phyloP scores from a whole-genome alignment of 192 early-diverging fungal species.

The Geranomyces variabilis region DNA sequence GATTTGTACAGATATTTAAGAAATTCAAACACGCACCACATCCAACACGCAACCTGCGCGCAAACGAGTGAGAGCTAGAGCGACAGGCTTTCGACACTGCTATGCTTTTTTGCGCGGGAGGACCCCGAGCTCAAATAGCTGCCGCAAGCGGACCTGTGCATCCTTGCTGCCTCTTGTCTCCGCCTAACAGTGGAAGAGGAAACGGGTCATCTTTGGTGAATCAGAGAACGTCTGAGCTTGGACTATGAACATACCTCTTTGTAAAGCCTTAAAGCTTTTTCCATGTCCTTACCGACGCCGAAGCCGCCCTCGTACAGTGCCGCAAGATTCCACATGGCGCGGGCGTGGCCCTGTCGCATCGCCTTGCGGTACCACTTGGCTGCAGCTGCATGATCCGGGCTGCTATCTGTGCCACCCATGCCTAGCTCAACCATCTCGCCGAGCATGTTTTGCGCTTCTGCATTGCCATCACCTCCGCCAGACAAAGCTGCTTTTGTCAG shows the following conservation, averaged over 20 bases:
- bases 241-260: conserved; percentile 39
- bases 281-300: conserved; percentile 44
- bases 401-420: conserved; percentile 23
- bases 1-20: too few relatives aligned
- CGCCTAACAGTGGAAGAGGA: too few relatives aligned
- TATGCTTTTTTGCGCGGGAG: too few relatives aligned
- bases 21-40: too few relatives aligned
- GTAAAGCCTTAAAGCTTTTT: conserved; percentile 45
- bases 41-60: too few relatives aligned
- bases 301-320: conserved; percentile 45
- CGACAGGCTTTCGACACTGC: too few relatives aligned
- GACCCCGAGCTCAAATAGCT: too few relatives aligned
- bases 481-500: conserved; percentile 34
- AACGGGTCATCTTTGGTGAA: too few relatives aligned
- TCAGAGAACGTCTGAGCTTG: too few relatives aligned
- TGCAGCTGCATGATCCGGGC: conserved; percentile 25
- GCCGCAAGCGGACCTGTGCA: too few relatives aligned
- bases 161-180: too few relatives aligned
- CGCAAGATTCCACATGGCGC: conserved; percentile 45
- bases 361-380: conserved; percentile 45
- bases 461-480: conserved; percentile 12
- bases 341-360: conserved; percentile 41
- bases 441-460: conserved; percentile 53
- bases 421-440: conserved; percentile 53
- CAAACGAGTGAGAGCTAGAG: too few relatives aligned